Evolutionary conservation across 225 moss, liverwort and hornwort species (phyloP).

Genomic region (Antitrichia curtipendula): DNA sequence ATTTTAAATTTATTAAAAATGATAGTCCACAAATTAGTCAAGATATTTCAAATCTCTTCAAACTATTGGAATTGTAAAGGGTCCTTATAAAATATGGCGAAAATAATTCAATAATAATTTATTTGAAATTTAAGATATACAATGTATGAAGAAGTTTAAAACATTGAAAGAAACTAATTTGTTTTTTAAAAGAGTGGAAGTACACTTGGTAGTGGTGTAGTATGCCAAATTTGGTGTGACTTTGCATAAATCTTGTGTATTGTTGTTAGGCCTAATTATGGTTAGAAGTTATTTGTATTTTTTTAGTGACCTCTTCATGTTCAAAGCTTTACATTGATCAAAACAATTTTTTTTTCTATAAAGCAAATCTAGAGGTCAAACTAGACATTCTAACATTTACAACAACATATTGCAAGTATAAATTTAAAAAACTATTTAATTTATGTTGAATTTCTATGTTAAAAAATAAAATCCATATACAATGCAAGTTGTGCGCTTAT

Average conservation of each 20-base stretch:
- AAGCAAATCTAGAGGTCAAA: background rate
- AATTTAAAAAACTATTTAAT: rapidly evolving
- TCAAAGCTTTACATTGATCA: background rate
- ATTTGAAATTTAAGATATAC: background rate
- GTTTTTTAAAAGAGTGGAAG: background rate
- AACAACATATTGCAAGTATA: background rate
- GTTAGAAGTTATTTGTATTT: background rate
- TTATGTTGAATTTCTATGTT: background rate
- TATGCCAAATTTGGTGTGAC: too few species aligned
- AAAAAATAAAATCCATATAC: background rate
- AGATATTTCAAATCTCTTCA: background rate
- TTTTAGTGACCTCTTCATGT: background rate
- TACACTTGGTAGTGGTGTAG: rapidly evolving
- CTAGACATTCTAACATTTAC: background rate
- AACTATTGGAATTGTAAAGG: too few species aligned
- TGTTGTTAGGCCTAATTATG: too few species aligned
- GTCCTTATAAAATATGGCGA: background rate
- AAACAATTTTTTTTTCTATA: background rate
- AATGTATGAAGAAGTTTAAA: background rate
- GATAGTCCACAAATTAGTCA: background rate
- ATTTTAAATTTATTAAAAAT: too few species aligned
- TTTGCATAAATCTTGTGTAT: too few species aligned
- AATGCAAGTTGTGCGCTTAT: background rate
- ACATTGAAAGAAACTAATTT: too few species aligned
- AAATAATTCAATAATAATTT: background rate